Conservation (phyloP, 352 stramenopile species). For the Globisporangium rhizosaccharum region DNA sequence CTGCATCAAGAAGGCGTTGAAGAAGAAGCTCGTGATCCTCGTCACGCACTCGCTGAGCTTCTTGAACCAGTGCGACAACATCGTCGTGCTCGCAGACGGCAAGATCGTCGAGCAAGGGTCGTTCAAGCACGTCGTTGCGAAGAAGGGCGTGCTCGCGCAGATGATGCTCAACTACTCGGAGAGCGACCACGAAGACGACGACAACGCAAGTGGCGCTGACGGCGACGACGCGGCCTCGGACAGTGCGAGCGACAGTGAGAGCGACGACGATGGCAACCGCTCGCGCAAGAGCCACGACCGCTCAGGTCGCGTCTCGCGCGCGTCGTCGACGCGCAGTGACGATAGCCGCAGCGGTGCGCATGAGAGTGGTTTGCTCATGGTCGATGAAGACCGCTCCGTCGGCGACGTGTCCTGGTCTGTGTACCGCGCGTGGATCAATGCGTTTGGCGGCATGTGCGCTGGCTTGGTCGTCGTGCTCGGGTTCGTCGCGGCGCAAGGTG, state of each 20-base stretch:
- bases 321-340: constrained; percentile 50
- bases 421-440: constrained; percentile 64
- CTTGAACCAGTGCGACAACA: constrained; percentile 48
- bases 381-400: constrained; percentile 62
- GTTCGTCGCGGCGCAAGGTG: constrained; percentile 36
- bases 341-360: constrained; percentile 34
- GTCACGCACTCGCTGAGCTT: constrained; percentile 90
- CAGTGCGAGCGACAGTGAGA: constrained; percentile 6
- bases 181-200: constrained; percentile 39
- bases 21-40: constrained; percentile 89
- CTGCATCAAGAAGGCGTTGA: constrained; percentile 85
- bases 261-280: constrained; percentile 30
- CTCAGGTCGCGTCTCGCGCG: neutral
- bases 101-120: constrained; percentile 68
- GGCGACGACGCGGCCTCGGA: neutral
- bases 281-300: constrained; percentile 20
- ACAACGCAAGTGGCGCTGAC: constrained; percentile 18
- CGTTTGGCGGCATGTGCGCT: constrained; percentile 52
- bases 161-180: constrained; percentile 58
- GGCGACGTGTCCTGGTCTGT: constrained; percentile 56
- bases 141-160: constrained; percentile 60
- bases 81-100: constrained; percentile 66
- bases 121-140: constrained; percentile 69
- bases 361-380: constrained; percentile 39
- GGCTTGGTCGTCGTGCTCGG: constrained; percentile 36